phyloP scores from a whole-genome alignment of 148 eudicot species.

The Mesembryanthemum crystallinum region DNA sequence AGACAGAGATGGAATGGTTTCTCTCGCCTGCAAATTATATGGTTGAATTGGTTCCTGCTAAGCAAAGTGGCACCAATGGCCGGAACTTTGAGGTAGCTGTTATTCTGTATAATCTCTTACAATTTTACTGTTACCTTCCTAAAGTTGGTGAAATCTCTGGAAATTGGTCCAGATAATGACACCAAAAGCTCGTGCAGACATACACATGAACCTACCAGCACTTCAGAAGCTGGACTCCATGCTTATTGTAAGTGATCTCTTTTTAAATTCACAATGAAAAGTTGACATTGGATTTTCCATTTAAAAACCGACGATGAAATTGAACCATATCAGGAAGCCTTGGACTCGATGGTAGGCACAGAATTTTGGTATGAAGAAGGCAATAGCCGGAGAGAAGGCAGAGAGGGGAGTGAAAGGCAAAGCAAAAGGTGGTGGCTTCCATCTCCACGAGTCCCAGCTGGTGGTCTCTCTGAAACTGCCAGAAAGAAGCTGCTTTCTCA shows the following conservation, averaged over 20 bases:
- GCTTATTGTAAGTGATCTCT: conserved; percentile 73
- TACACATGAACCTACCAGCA: conserved; percentile 79
- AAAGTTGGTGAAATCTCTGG: background rate
- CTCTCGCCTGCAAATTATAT: conserved; percentile 86
- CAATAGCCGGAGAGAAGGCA: conserved; percentile 67
- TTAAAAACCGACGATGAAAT: conserved; percentile 5
- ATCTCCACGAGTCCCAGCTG: conserved; percentile 68
- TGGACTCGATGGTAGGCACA: conserved; percentile 72
- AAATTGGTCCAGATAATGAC: conserved; percentile 70
- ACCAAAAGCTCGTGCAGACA: conserved; percentile 77
- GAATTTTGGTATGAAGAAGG: conserved; percentile 95
- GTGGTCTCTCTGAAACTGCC: conserved; percentile 75
- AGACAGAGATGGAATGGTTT: conserved; percentile 86
- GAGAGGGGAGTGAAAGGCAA: conserved; percentile 50
- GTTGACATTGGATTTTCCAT: background rate
- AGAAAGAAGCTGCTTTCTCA: conserved; percentile 66
- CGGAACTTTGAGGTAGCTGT: conserved; percentile 60
- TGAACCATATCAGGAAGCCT: conserved; percentile 54
- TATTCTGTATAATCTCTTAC: conserved; percentile 3
- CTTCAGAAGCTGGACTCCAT: conserved; percentile 83
- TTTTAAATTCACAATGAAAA: conserved; percentile 5
- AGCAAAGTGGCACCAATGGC: conserved; percentile 66
- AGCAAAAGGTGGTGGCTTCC: conserved; percentile 99
- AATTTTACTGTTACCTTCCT: background rate
- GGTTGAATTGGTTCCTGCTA: conserved; percentile 95